Evolutionary conservation across 345 rosid genomes (phyloP).

Genomic region (Populus simonii): DNA sequence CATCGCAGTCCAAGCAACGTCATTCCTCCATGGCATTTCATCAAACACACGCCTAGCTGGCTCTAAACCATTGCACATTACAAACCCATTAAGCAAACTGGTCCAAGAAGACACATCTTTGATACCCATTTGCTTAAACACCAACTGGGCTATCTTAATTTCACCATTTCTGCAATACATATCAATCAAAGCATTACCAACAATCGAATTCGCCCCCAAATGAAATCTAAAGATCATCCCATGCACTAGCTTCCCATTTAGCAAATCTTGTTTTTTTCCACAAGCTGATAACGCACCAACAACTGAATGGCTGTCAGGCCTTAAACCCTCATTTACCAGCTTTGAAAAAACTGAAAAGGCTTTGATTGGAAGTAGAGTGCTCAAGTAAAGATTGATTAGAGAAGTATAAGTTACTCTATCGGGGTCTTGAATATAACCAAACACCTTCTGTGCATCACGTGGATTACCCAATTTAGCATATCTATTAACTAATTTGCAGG

Average conservation of each 20-base stretch:
- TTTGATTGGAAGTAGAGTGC: background rate
- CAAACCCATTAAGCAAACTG: background rate
- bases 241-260: conserved; percentile 20
- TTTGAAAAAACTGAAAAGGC: conserved; percentile 17
- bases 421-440: conserved; percentile 21
- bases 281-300: conserved; percentile 31
- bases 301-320: conserved; percentile 24
- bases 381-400: conserved; percentile 14
- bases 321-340: conserved; percentile 16
- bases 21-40: background rate
- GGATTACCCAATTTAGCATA: conserved; percentile 15
- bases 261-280: conserved; percentile 9
- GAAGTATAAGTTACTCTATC: conserved; percentile 26
- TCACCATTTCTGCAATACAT: conserved; percentile 27
- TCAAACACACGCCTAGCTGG: background rate
- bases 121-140: conserved; percentile 26
- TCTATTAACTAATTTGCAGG: conserved; percentile 3
- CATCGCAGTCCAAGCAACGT: background rate
- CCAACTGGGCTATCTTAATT: conserved; percentile 13
- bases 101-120: background rate
- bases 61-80: background rate
- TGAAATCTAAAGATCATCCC: conserved; percentile 18
- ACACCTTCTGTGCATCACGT: conserved; percentile 9
- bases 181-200: conserved; percentile 38
- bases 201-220: conserved; percentile 17